These are phyloP conservation scores for Fusarium udum DNA, from an alignment of 2,329 filamentous ascomycete genomes.

Conservation along the genomic window DNA sequence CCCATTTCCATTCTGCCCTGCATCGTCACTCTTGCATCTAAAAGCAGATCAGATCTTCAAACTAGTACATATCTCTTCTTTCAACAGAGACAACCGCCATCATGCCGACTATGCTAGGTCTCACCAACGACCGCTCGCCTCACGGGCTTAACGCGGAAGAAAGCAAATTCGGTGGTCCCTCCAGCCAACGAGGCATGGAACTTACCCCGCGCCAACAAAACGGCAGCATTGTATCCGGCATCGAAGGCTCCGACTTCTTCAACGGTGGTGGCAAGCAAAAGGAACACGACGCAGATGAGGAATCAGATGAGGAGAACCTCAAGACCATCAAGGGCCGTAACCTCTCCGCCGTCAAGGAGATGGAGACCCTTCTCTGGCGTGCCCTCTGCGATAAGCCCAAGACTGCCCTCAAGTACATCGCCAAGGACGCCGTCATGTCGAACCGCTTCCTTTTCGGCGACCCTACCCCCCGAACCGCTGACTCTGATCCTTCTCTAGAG, in stretches of 20 bases:
- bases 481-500: slow-evolving; percentile 43
- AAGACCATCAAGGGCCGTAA: slow-evolving; percentile 45
- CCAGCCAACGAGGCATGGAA: slow-evolving; percentile 34
- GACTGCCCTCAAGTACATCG: slow-evolving; percentile 42
- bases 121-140: slow-evolving; percentile 40
- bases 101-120: slow-evolving; percentile 44
- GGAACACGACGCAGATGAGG: slow-evolving; percentile 36
- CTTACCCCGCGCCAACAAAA: slow-evolving; percentile 22
- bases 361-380: slow-evolving; percentile 45
- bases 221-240: slow-evolving; percentile 32
- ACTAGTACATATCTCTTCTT: neutral
- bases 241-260: slow-evolving; percentile 42
- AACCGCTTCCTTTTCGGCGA: slow-evolving; percentile 44
- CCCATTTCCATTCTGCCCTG: neutral
- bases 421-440: slow-evolving; percentile 42
- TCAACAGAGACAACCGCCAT: slow-evolving; percentile 11
- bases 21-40: neutral
- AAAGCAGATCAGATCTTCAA: slow-evolving; percentile 9
- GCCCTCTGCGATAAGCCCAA: slow-evolving; percentile 45
- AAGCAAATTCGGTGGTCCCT: slow-evolving; percentile 25
- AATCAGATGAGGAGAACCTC: slow-evolving; percentile 40
- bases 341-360: slow-evolving; percentile 41
- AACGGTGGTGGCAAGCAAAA: slow-evolving; percentile 37
- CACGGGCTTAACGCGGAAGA: slow-evolving; percentile 33
- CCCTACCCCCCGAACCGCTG: slow-evolving; percentile 31